Evolutionary conservation across 2,329 filamentous ascomycete species (phyloP), one percentile per base, ranked within the genome.

Genomic region (Lasiodiplodia theobromae): DNA sequence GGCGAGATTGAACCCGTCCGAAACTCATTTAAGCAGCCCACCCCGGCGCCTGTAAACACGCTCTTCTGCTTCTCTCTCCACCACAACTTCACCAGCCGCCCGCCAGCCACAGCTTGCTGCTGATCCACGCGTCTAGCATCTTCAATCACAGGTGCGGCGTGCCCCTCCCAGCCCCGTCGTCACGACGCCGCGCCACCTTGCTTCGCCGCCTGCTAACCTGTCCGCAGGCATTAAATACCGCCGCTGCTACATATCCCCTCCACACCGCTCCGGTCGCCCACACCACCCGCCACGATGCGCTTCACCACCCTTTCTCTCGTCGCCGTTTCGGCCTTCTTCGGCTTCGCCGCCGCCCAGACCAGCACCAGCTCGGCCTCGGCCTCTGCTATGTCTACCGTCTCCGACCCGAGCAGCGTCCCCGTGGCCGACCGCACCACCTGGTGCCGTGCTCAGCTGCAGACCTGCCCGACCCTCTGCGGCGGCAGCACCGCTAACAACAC

Each of bases 391-490:
- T 44, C 68, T 8, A 66, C 60, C 5, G 63, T 66, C 14, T 49
- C 64, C 75, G 74, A 82, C 71, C 73, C 84, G 66, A 77, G 71
- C 73, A 64, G 72, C 34, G 78, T 88, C 52, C 71, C 76, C 52
- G n/a, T 73, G 2, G 66, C 75, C 52, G 72, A 76, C 28, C 80
- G 79, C 71, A 71, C 78, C 75, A 72, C 80, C 68, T 91, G 88
- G 88, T 91, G 89, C 76, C 77, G 78, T 66, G 86, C 83, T 71
- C 82, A 91, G 80, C 79, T 79, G 70, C 88, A 88, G 78, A 84
- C 84, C 54, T 91, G 89, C 80, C 86, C 86, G 18, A 76, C 83
- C 69, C 83, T 91, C 71, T 91, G 89, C 79, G 83, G 83, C 70
- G 83, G 84, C 71, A 74, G 77, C 71, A 79, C 82, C 72, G 78